These are phyloP conservation scores for Pythium vanterpoolii DNA, from an alignment of 352 stramenopile species.

Conservation along the genomic window DNA sequence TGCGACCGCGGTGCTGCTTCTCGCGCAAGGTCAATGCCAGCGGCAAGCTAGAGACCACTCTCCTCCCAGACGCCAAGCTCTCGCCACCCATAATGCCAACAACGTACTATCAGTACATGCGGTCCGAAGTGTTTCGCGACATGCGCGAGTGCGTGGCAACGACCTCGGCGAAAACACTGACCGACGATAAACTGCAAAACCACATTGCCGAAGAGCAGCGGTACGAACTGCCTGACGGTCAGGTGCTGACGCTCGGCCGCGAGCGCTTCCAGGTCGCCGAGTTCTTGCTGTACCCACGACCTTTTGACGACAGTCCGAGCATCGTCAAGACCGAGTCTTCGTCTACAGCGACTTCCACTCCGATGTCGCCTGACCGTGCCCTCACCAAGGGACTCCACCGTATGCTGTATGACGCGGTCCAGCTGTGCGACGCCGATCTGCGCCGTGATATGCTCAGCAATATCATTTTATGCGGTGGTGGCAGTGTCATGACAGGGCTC, in stretches of 20 bases:
- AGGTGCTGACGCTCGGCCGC: constrained; percentile 52
- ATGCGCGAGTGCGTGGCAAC: constrained; percentile 68
- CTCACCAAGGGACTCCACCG: constrained; percentile 61
- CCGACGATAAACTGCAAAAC: constrained; percentile 38
- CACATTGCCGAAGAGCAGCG: constrained; percentile 32
- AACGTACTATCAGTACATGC: constrained; percentile 77
- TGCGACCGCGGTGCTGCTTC: constrained; percentile 70
- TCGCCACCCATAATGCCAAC: constrained; percentile 47
- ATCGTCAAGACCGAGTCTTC: constrained; percentile 25
- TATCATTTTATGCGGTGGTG: constrained; percentile 84
- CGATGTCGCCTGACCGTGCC: constrained; percentile 42
- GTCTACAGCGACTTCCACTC: constrained; percentile 24
- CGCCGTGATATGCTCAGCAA: constrained; percentile 84
- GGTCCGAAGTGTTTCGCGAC: constrained; percentile 62
- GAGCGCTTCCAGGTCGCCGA: constrained; percentile 76
- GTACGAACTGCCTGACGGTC: constrained; percentile 83
- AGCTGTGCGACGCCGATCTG: constrained; percentile 79
- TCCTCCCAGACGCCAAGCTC: constrained; percentile 35
- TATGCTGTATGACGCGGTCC: constrained; percentile 84
- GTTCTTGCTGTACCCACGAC: constrained; percentile 67
- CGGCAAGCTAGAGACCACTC: constrained; percentile 55
- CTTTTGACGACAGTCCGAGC: constrained; percentile 30
- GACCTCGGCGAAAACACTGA: constrained; percentile 43
- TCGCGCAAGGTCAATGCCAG: constrained; percentile 41
- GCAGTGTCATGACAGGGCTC: constrained; percentile 66